Base-by-base conservation (phyloP, 441 rosid genomes). In the Gossypium davidsonii region DNA sequence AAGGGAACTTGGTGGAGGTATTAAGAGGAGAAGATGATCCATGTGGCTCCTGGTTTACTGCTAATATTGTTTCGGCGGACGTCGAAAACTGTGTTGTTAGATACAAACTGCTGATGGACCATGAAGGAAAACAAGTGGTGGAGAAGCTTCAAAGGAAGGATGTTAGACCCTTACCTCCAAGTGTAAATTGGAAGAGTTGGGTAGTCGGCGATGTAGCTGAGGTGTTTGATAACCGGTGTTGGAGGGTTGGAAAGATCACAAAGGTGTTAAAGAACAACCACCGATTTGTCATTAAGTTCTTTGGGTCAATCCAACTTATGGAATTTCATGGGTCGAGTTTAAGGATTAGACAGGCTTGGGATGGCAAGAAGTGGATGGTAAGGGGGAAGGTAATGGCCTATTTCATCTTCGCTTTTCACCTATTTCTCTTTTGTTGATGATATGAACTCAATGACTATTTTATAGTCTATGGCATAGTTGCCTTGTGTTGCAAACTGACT, bases 21-120 rank as follows among this genome's bases (percentile, higher is more conserved):
- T 48, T 73, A 49, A 81, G 74, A 70, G 76, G 81, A 69, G 83
- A 77, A 39, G 44, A 75, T 31, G 78, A 76, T 68, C 77, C 80
- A 2, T 58, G 78, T 60, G 79, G 79, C 25, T 77, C 78, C 12
- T 83, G 83, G 84, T 83, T 79, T 81, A 77, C 77, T 52, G 84
- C 76, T 3, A 73, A 37, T 61, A 53, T 83, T 70, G 52, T 79
- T 72, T 77, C 79, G 3, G 60, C 28, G 1, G 62, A 44, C 62
- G 76, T 77, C 12, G 67, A 79, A 69, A 44, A 75, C 71, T 77
- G 12, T 73, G 10, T 70, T 10, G 77, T 81, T 23, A 67, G 73
- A 60, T 83, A 74, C 70, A 72, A 67, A 10, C 71, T 55, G 44
- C 18, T 73, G 20, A 8, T 44, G 58, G 72, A 79, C 65, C 44